A percentile compares a stretch with the other conserved stretches of the same genome.
Conservation (phyloP, 768 basidiomycete genomes). For the Crucibulum laeve region DNA sequence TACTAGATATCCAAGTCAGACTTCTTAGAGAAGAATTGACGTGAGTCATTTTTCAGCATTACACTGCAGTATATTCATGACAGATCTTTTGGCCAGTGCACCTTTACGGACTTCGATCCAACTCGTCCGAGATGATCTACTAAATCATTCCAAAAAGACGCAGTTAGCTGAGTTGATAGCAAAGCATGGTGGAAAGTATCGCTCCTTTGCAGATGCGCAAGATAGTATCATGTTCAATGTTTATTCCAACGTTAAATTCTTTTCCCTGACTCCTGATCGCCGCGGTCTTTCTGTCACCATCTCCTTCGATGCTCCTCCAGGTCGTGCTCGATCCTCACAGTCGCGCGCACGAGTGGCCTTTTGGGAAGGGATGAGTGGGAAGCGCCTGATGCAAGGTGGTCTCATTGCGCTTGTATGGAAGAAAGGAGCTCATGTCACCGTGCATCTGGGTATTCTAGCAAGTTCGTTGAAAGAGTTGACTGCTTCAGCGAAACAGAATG, state of each 20-base stretch:
- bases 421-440: constrained; percentile 21
- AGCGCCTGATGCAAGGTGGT: constrained; percentile 56
- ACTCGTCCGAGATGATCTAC: constrained; percentile 43
- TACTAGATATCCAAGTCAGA: constrained; percentile 73
- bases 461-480: constrained; percentile 40
- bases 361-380: constrained; percentile 60
- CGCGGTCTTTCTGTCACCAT: constrained; percentile 48
- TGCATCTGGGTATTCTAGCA: constrained; percentile 52
- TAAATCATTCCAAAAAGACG: constrained; percentile 19
- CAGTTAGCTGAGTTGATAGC: constrained; percentile 40
- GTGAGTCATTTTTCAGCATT: constrained; percentile 26
- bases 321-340: constrained; percentile 39
- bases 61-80: background rate
- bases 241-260: constrained; percentile 51
- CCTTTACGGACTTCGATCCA: constrained; percentile 48
- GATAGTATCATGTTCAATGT: constrained; percentile 59
- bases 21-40: constrained; percentile 70
- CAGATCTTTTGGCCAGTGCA: constrained; percentile 29
- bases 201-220: constrained; percentile 30
- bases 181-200: constrained; percentile 58
- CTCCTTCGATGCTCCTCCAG: constrained; percentile 49
- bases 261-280: constrained; percentile 41
- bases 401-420: constrained; percentile 61
- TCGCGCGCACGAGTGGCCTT: constrained; percentile 38
- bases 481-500: constrained; percentile 30